Percentiles rank a stretch among this genome's conserved stretches.
Evolutionary conservation across 2,329 filamentous ascomycete species (phyloP).

Genomic region (Penicillium sp.): DNA sequence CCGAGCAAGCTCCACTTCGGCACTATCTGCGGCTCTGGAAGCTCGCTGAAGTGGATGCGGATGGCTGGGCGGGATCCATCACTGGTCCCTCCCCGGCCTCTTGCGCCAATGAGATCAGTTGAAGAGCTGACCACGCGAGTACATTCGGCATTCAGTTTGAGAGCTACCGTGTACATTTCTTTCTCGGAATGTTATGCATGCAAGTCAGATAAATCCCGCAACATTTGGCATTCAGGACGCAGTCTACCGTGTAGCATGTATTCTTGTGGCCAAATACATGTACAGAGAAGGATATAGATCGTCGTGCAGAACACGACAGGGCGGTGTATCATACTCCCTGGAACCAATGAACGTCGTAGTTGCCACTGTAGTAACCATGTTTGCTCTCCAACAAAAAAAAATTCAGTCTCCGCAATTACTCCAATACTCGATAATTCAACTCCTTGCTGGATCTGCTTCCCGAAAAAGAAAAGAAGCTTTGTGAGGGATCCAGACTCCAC

Average conservation of each 20-base stretch:
- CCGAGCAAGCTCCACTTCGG: slow-evolving; percentile 21
- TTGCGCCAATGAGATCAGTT: slow-evolving; percentile 12
- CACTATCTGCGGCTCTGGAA: slow-evolving; percentile 28
- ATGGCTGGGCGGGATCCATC: slow-evolving; percentile 9
- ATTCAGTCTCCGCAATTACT: neutral
- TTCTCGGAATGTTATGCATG: slow-evolving; percentile 1
- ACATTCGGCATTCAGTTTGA: slow-evolving; percentile 15
- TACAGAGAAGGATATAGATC: neutral
- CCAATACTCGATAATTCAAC: slow-evolving; percentile 4
- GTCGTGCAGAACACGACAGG: neutral
- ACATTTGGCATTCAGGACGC: neutral
- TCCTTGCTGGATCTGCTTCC: slow-evolving; percentile 26
- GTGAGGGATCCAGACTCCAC: slow-evolving; percentile 26
- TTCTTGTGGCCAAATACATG: neutral
- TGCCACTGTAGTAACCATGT: neutral
- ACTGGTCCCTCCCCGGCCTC: slow-evolving; percentile 19
- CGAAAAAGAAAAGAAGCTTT: slow-evolving; percentile 22
- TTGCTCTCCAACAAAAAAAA: neutral
- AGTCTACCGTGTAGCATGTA: neutral
- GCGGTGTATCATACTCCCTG: neutral
- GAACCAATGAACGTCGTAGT: neutral
- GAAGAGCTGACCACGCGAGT: slow-evolving; percentile 7
- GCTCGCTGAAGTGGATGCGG: slow-evolving; percentile 22
- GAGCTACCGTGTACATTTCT: slow-evolving; percentile 18
- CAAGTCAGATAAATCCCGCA: slow-evolving; percentile 1